These are phyloP conservation scores for Schizophyllum commune DNA, from an alignment of 1,284 basidiomycete genomes.

Conservation along the genomic window DNA sequence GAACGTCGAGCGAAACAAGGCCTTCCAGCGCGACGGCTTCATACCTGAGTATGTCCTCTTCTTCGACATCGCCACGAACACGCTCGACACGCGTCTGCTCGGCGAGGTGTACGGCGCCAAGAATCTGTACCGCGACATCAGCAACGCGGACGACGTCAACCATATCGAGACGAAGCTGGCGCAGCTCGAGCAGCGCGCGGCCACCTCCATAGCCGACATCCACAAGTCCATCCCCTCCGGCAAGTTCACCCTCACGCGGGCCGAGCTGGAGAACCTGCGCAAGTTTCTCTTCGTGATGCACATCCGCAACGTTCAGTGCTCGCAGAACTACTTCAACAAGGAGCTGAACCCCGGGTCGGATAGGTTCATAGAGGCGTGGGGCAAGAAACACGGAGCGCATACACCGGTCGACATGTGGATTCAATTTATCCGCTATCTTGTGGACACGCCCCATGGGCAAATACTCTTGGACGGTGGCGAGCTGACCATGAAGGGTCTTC, in stretches of 20 bases:
- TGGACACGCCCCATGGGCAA: slow-evolving; percentile 21
- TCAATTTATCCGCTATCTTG: slow-evolving; percentile 21
- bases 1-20: background rate
- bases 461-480: slow-evolving; percentile 18
- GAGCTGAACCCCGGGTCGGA: slow-evolving; percentile 13
- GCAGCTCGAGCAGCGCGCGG: slow-evolving; percentile 19
- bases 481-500: slow-evolving; percentile 9
- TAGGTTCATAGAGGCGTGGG: slow-evolving; percentile 19
- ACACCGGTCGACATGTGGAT: slow-evolving; percentile 21
- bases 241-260: slow-evolving; percentile 17
- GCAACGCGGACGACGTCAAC: slow-evolving; percentile 16
- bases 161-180: slow-evolving; percentile 19
- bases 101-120: slow-evolving; percentile 18
- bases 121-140: slow-evolving; percentile 20
- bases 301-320: slow-evolving; percentile 16
- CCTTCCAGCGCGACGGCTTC: background rate
- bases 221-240: slow-evolving; percentile 9
- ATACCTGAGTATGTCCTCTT: slow-evolving; percentile 15
- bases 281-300: slow-evolving; percentile 28
- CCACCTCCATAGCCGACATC: slow-evolving; percentile 15
- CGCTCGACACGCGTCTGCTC: slow-evolving; percentile 16
- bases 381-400: slow-evolving; percentile 15
- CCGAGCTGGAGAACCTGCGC: slow-evolving; percentile 18
- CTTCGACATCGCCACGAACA: slow-evolving; percentile 18
- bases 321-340: slow-evolving; percentile 18